Base-by-base conservation (phyloP, 345 rosid genomes). In the Turritis glabra region DNA sequence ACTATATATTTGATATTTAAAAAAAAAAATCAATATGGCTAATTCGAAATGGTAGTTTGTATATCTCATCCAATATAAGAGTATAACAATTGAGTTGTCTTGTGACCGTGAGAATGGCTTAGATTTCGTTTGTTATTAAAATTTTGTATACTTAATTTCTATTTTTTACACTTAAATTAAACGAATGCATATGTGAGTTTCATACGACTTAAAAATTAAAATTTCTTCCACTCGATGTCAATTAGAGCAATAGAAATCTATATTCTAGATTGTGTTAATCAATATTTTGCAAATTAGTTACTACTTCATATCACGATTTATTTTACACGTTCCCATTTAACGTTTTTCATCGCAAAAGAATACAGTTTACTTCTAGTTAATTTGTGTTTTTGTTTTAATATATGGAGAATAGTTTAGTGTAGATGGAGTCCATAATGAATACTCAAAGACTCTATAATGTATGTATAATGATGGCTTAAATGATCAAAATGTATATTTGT, bases 401-500 rank as follows among this genome's bases (percentile, higher is more conserved):
- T 19, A 48, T 19, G 7, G 63, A 58, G 30, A 61, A 53, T 41
- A 11, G 19, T 22, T 63, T 53, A 55, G n/a, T 23, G 1, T 13
- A 30, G 47, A 29, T 75, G 71, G 70, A 62, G 58, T 75, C 8
- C 46, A 51, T 37, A 1, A 75, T 67, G 46, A 50, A 58, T 51
- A 67, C 22, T 67, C 68, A 40, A 40, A 37, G 40, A 61, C 52
- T 68, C 63, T 62, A 61, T 22, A 43, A 54, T 76, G 18, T 23
- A 53, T 53, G 64, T 43, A 32, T 53, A 33, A 53, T 69, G 71
- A 69, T 69, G 43, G 15, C 52, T 53, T 23, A 18, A 43, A 59
- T 62, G 65, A 76, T 69, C 53, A 15, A 12, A 76, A 69, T 63
- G 58, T 43, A 26, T 17, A 66, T 37, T 62, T 44, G n/a, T 64